phyloP scores from a whole-genome alignment of 345 rosid genomes.

The Populus deltoides region DNA sequence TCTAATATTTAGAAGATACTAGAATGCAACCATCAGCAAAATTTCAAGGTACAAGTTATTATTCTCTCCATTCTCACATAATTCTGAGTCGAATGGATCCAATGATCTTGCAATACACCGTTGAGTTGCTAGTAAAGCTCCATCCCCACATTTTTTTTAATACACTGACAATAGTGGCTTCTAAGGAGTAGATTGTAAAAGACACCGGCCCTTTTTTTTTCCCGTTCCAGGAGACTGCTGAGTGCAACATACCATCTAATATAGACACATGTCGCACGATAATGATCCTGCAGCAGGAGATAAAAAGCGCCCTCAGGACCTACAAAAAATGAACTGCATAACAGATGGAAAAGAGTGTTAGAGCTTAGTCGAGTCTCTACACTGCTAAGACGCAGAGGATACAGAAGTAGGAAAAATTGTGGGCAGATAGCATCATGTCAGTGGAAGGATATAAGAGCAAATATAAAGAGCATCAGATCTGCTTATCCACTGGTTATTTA shows the following conservation, averaged over 20 bases:
- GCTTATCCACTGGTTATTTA: not conserved
- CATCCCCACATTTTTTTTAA: not conserved
- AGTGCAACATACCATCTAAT: not conserved
- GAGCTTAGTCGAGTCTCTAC: not conserved
- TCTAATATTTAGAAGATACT: not conserved
- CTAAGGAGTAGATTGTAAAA: not conserved
- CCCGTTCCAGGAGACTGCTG: not conserved
- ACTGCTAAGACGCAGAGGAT: not conserved
- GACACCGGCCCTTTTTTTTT: not conserved
- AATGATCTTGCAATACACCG: not conserved
- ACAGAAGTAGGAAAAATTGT: no score
- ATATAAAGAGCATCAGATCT: not conserved
- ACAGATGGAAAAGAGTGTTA: not conserved
- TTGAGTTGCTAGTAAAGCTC: not conserved
- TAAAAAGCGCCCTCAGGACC: not conserved
- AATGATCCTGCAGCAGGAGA: not conserved
- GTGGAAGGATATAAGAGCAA: no score
- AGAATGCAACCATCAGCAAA: constrained; percentile 11
- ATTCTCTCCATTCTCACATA: not conserved
- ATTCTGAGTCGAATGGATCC: not conserved
- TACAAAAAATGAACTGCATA: not conserved
- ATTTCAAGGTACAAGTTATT: not conserved
- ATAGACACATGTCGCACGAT: not conserved
- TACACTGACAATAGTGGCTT: not conserved
- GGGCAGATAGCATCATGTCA: no score